Evolutionary conservation across 768 basidiomycete genomes (phyloP).

Genomic region (Suillus decipiens): DNA sequence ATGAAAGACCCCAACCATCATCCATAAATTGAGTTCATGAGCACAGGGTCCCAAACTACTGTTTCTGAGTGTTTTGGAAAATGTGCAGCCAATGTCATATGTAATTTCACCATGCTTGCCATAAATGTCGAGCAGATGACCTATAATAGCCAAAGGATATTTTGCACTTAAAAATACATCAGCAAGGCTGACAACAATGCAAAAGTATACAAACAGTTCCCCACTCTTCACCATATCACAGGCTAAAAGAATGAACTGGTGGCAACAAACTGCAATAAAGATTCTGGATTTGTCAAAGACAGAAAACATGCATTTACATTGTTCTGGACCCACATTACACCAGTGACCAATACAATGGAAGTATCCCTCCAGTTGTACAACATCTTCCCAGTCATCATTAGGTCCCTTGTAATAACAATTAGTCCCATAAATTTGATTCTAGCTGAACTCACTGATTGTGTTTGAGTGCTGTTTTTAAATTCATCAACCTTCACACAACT

Average conservation of each 20-base stretch:
- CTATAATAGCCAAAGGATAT: too few species aligned
- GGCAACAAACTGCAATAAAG: neutral
- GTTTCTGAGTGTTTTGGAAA: too few species aligned
- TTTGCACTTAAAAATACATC: too few species aligned
- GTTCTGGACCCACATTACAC: constrained; percentile 4
- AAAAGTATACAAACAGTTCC: neutral
- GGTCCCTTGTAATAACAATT: neutral
- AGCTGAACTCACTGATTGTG: neutral
- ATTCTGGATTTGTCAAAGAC: neutral
- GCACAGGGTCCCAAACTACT: too few species aligned
- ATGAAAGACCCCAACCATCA: too few species aligned
- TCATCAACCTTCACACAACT: neutral
- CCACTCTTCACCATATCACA: constrained; percentile 7
- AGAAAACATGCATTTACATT: neutral
- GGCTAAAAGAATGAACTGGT: neutral
- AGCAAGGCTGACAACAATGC: neutral
- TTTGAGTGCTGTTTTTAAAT: neutral
- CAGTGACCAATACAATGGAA: neutral
- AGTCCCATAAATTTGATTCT: neutral
- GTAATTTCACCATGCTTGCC: too few species aligned
- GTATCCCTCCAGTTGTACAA: neutral
- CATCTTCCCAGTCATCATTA: constrained; percentile 6
- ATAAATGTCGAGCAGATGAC: too few species aligned
- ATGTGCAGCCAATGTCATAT: too few species aligned
- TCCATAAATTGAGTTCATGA: too few species aligned